Evolutionary conservation across 2,329 filamentous ascomycete species (phyloP), one percentile per base, ranked within the genome.

Genomic region (Thielaviopsis populi): DNA sequence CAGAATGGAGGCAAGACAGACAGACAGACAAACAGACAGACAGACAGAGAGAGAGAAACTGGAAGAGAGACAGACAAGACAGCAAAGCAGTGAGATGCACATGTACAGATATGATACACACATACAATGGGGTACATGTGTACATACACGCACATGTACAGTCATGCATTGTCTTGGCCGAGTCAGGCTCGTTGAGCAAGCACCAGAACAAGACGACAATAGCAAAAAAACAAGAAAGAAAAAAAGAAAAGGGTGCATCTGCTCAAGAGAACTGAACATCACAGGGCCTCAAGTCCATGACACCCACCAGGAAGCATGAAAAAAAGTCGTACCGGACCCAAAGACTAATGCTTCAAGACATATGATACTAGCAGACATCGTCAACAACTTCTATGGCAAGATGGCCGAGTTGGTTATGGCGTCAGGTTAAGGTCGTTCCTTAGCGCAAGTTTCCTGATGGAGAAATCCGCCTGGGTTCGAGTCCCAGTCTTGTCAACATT

Each of bases 321-420:
- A n/a, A n/a, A n/a, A n/a, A n/a, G n/a, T n/a, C n/a, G n/a, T n/a
- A 33, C 30, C 7, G 30, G 3, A 33, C 30, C 30, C 3, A 33
- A 33, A 33, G 7, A 33, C 30, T 3, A 33, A 37, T 37, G 13
- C 27, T 13, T 56, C 27, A 56, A 30, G 13, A 56, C 1, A 17
- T 4, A 11, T n/a, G 17, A n/a, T 33, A 30, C 50, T 2, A n/a
- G 7, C 13, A 37, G 10, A 5, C 3, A 4, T 24, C 15, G 46
- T 50, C 19, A 8, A 2, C 11, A 33, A 56, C 3, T 33, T 15
- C 24, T 33, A 27, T 56, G 65, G 65, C 65, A 71, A 71, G 70
- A 72, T 72, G 71, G 71, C 71, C 70, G 70, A 72, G 70, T 72
- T 72, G 70, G 70, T 72, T 70, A 72, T 72, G 70, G 71, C 70